phyloP scores from a whole-genome alignment of 768 basidiomycete genomes.

The Pholiota microspora region DNA sequence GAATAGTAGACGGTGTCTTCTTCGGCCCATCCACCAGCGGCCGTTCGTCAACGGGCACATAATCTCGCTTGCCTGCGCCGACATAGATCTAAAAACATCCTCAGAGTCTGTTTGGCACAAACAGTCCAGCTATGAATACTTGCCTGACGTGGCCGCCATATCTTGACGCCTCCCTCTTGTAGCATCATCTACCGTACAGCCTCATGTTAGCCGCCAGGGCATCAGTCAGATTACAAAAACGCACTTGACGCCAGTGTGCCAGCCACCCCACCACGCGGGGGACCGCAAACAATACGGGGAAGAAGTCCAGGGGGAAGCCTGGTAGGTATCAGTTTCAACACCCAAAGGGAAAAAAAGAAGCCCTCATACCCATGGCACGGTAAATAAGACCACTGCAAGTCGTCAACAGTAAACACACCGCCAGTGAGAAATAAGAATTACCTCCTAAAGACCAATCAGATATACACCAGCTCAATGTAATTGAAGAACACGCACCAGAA shows the following conservation, averaged over 20 bases:
- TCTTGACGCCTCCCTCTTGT: slow-evolving; percentile 85
- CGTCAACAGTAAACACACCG: neutral
- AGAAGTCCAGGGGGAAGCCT: slow-evolving; percentile 94
- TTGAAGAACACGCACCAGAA: slow-evolving; percentile 60
- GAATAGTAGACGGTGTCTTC: slow-evolving; percentile 60
- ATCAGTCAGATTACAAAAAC: slow-evolving; percentile 6
- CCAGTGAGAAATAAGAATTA: neutral
- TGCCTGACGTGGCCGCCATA: slow-evolving; percentile 87
- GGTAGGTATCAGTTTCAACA: slow-evolving; percentile 7
- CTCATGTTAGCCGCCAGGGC: neutral
- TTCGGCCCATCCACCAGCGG: slow-evolving; percentile 49
- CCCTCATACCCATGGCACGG: slow-evolving; percentile 75
- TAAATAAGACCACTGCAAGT: slow-evolving; percentile 76
- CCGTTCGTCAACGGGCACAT: slow-evolving; percentile 64
- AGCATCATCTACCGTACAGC: slow-evolving; percentile 74
- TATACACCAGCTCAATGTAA: neutral
- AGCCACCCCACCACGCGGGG: slow-evolving; percentile 93
- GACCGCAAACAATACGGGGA: slow-evolving; percentile 91
- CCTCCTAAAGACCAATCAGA: slow-evolving; percentile 13
- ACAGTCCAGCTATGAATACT: slow-evolving; percentile 8
- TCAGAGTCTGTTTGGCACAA: slow-evolving; percentile 9
- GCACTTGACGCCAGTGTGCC: slow-evolving; percentile 86
- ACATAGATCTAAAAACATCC: slow-evolving; percentile 62
- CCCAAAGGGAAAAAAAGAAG: neutral
- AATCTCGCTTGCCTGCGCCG: slow-evolving; percentile 72